Conservation (phyloP, 2,329 filamentous ascomycete genomes). For the Fusarium begoniae region DNA sequence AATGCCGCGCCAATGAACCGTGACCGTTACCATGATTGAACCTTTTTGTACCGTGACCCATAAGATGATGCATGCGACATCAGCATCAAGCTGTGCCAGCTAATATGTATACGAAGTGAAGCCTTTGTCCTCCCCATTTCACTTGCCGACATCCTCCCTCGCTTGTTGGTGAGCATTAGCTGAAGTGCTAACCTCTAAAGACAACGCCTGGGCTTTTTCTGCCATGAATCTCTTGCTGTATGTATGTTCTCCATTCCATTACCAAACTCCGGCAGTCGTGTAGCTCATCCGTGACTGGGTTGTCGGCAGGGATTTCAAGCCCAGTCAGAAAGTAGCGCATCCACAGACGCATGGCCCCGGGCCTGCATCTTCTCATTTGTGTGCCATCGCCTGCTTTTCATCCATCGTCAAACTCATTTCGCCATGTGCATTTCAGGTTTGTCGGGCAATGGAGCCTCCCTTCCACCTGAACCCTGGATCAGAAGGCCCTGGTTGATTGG, state of each 20-base stretch:
- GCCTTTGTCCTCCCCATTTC: conserved; percentile 17
- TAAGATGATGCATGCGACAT: conserved; percentile 38
- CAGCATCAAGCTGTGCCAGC: conserved; percentile 40
- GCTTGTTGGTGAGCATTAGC: conserved; percentile 25
- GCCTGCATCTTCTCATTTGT: conserved; percentile 23
- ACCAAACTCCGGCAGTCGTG: conserved; percentile 26
- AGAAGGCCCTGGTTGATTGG: not conserved
- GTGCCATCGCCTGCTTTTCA: conserved; percentile 19
- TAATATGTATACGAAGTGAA: conserved; percentile 40
- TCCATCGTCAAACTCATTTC: conserved; percentile 26
- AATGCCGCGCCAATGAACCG: conserved; percentile 31
- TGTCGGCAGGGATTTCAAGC: conserved; percentile 36
- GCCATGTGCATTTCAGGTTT: conserved; percentile 12
- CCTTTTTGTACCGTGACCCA: conserved; percentile 43
- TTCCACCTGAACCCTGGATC: not conserved
- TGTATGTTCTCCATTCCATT: conserved; percentile 24
- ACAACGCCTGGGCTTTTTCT: conserved; percentile 17
- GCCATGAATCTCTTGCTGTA: conserved; percentile 18
- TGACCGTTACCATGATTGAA: conserved; percentile 32
- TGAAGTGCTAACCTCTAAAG: conserved; percentile 18
- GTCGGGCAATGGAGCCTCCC: conserved; percentile 17
- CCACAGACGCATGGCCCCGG: conserved; percentile 29
- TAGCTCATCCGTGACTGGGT: conserved; percentile 26
- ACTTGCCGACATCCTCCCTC: conserved; percentile 19
- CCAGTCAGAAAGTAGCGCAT: conserved; percentile 42